These are phyloP conservation scores for Tagetes erecta DNA, from an alignment of 129 eudicot genomes.

Conservation along the genomic window DNA sequence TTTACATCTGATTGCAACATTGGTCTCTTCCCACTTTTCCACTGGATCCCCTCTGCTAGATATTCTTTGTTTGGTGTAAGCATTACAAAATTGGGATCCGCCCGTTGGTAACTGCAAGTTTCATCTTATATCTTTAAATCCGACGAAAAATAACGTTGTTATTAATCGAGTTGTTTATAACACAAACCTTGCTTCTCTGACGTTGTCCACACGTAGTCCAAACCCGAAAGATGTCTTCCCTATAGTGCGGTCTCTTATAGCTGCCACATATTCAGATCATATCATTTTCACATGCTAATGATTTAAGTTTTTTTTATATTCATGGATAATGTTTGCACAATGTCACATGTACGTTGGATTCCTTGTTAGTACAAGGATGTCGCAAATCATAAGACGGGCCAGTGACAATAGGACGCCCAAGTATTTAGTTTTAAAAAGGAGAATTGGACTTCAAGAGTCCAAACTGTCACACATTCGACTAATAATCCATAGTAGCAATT, in stretches of 20 bases:
- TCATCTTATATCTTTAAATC: neutral
- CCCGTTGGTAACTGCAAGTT: slow-evolving; percentile 72
- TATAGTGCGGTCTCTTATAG: slow-evolving; percentile 60
- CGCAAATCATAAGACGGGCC: neutral
- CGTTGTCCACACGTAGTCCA: slow-evolving; percentile 73
- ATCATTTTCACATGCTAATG: neutral
- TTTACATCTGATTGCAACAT: slow-evolving; percentile 65
- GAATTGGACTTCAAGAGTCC: too few species aligned
- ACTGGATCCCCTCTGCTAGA: slow-evolving; percentile 72
- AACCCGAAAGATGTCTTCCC: slow-evolving; percentile 73
- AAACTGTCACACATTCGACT: too few species aligned
- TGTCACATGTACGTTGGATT: neutral
- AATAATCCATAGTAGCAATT: too few species aligned
- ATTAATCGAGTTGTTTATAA: neutral
- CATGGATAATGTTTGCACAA: neutral
- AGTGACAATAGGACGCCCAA: neutral
- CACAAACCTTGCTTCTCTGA: slow-evolving; percentile 81
- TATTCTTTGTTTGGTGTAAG: slow-evolving; percentile 82
- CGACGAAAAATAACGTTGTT: too few species aligned
- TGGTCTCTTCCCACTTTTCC: slow-evolving; percentile 71
- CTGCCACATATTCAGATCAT: slow-evolving; percentile 36
- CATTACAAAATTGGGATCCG: slow-evolving; percentile 84
- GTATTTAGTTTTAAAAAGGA: too few species aligned
- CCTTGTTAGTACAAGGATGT: neutral
- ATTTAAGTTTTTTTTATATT: neutral